phyloP scores from a whole-genome alignment of 164 flowering plant species.

The Sedum album region DNA sequence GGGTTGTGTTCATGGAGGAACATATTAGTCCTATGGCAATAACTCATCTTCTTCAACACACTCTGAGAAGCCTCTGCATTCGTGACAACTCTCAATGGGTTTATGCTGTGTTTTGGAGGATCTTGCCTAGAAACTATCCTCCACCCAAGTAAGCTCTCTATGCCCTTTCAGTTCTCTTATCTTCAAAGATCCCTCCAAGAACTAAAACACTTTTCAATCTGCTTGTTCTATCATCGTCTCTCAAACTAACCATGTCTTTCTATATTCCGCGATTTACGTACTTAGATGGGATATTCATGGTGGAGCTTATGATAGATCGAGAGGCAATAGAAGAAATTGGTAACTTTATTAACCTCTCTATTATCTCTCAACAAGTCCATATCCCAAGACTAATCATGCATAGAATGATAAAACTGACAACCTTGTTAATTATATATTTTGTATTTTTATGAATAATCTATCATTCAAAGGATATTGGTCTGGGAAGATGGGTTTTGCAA shows the following conservation, averaged over 20 bases:
- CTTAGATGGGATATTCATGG: constrained; percentile 88
- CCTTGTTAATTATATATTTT: not conserved
- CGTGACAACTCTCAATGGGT: constrained; percentile 89
- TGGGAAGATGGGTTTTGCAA: constrained; percentile 99
- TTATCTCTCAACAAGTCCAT: not conserved
- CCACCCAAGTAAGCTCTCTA: constrained; percentile 71
- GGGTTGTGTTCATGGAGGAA: constrained; percentile 46
- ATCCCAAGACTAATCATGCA: constrained; percentile 1
- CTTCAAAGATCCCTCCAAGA: not conserved
- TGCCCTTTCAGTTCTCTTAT: not conserved
- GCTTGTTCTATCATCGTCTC: not conserved
- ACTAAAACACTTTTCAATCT: not conserved
- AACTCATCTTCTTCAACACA: constrained; percentile 94
- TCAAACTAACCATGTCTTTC: not conserved
- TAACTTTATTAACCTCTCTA: constrained; percentile 15
- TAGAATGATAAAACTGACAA: not conserved
- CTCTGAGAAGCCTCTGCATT: constrained; percentile 80
- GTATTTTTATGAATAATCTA: not conserved
- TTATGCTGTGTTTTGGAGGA: constrained; percentile 98
- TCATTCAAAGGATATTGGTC: constrained; percentile 63
- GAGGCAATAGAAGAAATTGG: constrained; percentile 98
- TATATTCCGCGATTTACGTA: not conserved
- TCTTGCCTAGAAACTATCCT: constrained; percentile 93
- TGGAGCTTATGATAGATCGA: constrained; percentile 79
- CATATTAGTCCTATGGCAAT: constrained; percentile 64